These are phyloP conservation scores for Nakazawaea ishiwadae DNA, from an alignment of 805 yeast genomes.

Conservation along the genomic window DNA sequence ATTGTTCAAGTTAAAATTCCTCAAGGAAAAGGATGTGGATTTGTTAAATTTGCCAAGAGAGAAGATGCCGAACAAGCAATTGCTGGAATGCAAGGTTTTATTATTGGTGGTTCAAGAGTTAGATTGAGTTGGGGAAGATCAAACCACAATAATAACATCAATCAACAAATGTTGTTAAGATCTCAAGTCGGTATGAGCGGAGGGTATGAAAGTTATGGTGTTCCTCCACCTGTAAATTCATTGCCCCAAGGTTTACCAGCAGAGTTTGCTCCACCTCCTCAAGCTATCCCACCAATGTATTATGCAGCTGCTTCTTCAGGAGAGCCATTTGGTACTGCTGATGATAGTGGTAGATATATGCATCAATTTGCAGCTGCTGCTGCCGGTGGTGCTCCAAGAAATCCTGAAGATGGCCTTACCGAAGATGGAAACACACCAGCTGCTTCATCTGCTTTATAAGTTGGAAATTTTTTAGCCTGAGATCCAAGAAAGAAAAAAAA, in stretches of 20 bases:
- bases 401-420: constrained; percentile 2
- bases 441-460: no score
- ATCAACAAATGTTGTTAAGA: constrained; percentile 14
- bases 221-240: constrained; percentile 10
- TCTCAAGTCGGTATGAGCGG: constrained; percentile 13
- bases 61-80: constrained; percentile 78
- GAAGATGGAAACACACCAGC: constrained; percentile 1
- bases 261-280: constrained; percentile 11
- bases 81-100: constrained; percentile 73
- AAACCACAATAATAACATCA: constrained; percentile 17
- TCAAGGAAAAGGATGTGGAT: constrained; percentile 76
- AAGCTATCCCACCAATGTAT: constrained; percentile 13
- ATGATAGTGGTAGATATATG: constrained; percentile 4
- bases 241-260: constrained; percentile 12
- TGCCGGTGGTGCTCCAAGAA: not conserved
- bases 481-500: no score
- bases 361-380: constrained; percentile 1
- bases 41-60: constrained; percentile 60
- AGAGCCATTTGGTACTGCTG: constrained; percentile 8
- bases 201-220: constrained; percentile 16
- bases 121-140: constrained; percentile 74
- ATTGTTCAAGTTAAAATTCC: constrained; percentile 71
- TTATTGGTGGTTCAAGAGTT: constrained; percentile 69
- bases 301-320: constrained; percentile 7
- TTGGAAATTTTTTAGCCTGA: no score